Conservation (phyloP, 2,329 filamentous ascomycete genomes). For the Sclerotinia spermophila region DNA sequence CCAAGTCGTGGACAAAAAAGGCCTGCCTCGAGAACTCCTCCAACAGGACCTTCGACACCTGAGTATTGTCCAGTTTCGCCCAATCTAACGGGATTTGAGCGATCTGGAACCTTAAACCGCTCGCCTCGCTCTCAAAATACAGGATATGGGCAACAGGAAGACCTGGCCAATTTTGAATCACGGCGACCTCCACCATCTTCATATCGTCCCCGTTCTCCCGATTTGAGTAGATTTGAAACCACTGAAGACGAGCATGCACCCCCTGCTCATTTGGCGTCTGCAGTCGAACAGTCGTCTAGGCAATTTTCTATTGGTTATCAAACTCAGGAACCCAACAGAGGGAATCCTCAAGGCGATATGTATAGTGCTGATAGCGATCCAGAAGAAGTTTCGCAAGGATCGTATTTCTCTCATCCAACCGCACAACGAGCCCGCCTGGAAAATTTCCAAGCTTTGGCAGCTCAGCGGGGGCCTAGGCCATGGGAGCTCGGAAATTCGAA, state of each 20-base stretch:
- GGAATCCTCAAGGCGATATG: not conserved
- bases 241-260: not conserved
- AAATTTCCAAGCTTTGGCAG: too few relatives aligned
- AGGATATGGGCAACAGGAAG: not conserved
- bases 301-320: not conserved
- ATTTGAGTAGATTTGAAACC: not conserved
- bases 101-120: not conserved
- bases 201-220: not conserved
- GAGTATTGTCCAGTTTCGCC: not conserved
- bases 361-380: not conserved
- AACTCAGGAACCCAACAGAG: not conserved
- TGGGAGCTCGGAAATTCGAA: not conserved
- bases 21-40: not conserved
- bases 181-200: too few relatives aligned
- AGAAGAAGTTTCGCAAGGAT: not conserved
- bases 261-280: not conserved
- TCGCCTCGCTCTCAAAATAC: too few relatives aligned
- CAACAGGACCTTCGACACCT: not conserved
- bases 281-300: not conserved
- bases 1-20: not conserved
- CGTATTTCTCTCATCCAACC: not conserved
- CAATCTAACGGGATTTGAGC: not conserved
- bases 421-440: not conserved
- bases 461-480: not conserved
- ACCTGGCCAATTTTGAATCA: too few relatives aligned